Evolutionary conservation across 148 eudicot genomes (phyloP).

Genomic region (Fallopia convolvulus): DNA sequence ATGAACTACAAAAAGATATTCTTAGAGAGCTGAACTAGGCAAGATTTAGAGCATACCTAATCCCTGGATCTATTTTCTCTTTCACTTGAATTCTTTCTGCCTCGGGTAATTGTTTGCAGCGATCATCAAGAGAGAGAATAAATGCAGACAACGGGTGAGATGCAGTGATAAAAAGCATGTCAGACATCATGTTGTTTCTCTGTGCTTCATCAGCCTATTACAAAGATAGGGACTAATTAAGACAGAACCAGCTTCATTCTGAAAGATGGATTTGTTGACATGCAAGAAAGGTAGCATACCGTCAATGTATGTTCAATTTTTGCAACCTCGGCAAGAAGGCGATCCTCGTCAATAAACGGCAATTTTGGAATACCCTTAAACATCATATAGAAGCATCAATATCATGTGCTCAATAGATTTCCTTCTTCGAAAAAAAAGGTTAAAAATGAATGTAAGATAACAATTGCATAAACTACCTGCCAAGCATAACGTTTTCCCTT

Average conservation of each 20-base stretch:
- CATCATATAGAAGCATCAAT: neutral
- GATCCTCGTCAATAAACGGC: slow-evolving; percentile 88
- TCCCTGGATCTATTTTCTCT: slow-evolving; percentile 60
- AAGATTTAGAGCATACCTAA: slow-evolving; percentile 49
- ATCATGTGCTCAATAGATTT: neutral
- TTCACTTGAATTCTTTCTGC: slow-evolving; percentile 38
- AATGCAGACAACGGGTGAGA: slow-evolving; percentile 80
- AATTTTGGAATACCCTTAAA: slow-evolving; percentile 76
- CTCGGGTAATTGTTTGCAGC: slow-evolving; percentile 56
- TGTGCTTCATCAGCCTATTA: slow-evolving; percentile 73
- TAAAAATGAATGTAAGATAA: neutral
- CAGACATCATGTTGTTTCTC: slow-evolving; percentile 71
- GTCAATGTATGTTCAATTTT: slow-evolving; percentile 70
- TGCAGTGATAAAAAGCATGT: slow-evolving; percentile 69
- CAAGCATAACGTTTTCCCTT: slow-evolving; percentile 91
- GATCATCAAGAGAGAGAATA: slow-evolving; percentile 79
- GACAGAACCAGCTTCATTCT: neutral
- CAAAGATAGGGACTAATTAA: neutral
- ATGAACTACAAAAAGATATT: slow-evolving; percentile 1
- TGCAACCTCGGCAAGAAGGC: slow-evolving; percentile 83
- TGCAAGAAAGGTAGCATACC: slow-evolving; percentile 30
- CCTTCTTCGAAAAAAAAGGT: neutral
- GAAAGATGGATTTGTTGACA: neutral
- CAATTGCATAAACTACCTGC: slow-evolving; percentile 45
- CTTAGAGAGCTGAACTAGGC: neutral